Evolutionary conservation across 768 basidiomycete genomes (phyloP).

Genomic region (Xerocomus potaroensis): DNA sequence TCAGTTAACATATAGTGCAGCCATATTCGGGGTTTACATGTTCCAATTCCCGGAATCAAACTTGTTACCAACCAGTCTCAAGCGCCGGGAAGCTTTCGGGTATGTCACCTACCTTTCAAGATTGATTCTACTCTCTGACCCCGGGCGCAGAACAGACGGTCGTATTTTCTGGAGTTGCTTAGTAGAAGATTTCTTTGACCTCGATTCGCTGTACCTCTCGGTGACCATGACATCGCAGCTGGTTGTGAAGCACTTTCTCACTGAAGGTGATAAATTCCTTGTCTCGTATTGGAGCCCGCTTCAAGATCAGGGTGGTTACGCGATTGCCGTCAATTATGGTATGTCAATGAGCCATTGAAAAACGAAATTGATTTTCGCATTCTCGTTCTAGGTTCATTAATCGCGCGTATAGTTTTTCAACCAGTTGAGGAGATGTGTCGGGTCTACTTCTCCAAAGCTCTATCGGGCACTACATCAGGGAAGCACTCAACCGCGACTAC

Average conservation of each 20-base stretch:
- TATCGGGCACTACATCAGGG: slow-evolving; percentile 28
- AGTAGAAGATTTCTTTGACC: slow-evolving; percentile 38
- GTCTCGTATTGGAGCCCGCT: slow-evolving; percentile 81
- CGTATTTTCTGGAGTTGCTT: slow-evolving; percentile 2
- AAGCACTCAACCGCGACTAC: background rate
- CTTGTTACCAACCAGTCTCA: slow-evolving; percentile 33
- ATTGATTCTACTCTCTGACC: background rate
- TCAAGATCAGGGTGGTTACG: slow-evolving; percentile 90
- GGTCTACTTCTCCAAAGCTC: slow-evolving; percentile 77
- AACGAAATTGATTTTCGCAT: background rate
- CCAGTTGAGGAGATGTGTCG: slow-evolving; percentile 93
- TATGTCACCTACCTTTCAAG: slow-evolving; percentile 9
- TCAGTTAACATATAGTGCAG: slow-evolving; percentile 68
- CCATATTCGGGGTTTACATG: slow-evolving; percentile 55
- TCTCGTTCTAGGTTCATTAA: slow-evolving; percentile 65
- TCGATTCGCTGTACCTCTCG: slow-evolving; percentile 55
- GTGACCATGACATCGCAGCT: slow-evolving; percentile 86
- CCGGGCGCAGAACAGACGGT: slow-evolving; percentile 2
- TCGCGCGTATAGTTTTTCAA: slow-evolving; percentile 91
- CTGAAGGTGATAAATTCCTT: slow-evolving; percentile 91
- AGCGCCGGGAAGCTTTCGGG: slow-evolving; percentile 14
- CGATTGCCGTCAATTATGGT: slow-evolving; percentile 96
- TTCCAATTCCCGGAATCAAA: slow-evolving; percentile 33
- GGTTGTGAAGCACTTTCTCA: slow-evolving; percentile 89
- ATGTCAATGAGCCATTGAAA: slow-evolving; percentile 15